Evolutionary conservation across 75 land plant species (phyloP).

Genomic region (Isoetes taiwanensis): DNA sequence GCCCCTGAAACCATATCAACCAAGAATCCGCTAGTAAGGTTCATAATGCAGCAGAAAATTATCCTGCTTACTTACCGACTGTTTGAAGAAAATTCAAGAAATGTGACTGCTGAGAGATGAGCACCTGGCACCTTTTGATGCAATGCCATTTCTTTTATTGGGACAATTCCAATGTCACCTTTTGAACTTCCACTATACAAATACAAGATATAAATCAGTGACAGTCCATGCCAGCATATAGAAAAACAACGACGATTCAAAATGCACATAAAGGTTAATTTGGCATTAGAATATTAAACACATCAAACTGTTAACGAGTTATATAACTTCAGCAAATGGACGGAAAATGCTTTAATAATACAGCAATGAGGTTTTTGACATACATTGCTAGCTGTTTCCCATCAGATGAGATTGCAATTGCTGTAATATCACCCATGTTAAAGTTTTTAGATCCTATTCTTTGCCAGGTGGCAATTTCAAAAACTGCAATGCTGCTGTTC

Average conservation of each 20-base stretch:
- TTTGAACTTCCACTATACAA: constrained; percentile 53
- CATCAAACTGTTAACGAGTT: neutral
- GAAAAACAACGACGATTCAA: constrained; percentile 8
- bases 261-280: neutral
- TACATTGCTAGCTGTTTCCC: constrained; percentile 85
- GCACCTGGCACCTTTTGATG: constrained; percentile 50
- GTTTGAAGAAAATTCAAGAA: constrained; percentile 54
- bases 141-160: constrained; percentile 66
- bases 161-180: constrained; percentile 65
- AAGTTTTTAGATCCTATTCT: constrained; percentile 66
- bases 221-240: neutral
- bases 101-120: constrained; percentile 35
- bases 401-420: constrained; percentile 58
- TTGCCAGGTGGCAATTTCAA: constrained; percentile 78
- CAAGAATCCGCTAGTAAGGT: neutral
- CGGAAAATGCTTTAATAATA: neutral
- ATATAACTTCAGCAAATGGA: neutral
- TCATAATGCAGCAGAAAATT: neutral
- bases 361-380: constrained; percentile 12
- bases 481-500: constrained; percentile 45
- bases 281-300: neutral
- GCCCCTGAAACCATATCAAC: neutral
- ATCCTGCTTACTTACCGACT: constrained; percentile 30
- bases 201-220: neutral
- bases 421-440: constrained; percentile 41